Evolutionary conservation across 1,139 yeast species (phyloP), one percentile per base, ranked within the genome.

Genomic region (Taphrina betulina): DNA sequence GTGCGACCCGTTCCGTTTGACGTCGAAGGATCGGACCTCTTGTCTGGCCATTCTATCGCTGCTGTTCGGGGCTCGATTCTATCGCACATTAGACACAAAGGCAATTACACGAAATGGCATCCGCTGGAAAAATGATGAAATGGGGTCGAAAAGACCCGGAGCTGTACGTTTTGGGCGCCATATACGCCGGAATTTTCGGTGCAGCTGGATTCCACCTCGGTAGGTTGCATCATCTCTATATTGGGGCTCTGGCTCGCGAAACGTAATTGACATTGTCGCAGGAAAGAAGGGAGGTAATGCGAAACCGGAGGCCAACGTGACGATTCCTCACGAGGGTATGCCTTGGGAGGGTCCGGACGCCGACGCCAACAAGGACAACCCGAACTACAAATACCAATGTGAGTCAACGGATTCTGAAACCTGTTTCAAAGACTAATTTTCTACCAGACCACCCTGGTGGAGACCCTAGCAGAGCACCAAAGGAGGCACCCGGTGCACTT

Each of bases 241-340:
- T 10, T 5, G 12, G 14, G 14, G 17, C 10, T 23, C 7, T 12
- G 22, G 7, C 8, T 28, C 12, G 22, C 16, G 26, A 5, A n/a
- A 3, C 34, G 19, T 16, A 23, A 37, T 23, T 12, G 42, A 14
- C n/a, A 14, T 37, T 2, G 42, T 17, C 1, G n/a, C 40, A 50
- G 54, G 54, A 41, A 50, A 50, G 54, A 50, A 50, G 46, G 54
- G 54, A n/a, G 54, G 54, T 17, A 50, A 50, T 17, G 54, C 54
- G 3, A 50, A 50, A 34, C 54, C 54, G 10, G 54, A 50, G 46
- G 20, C 45, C 24, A 50, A 50, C 14, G 54, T 50, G 10, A 34
- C 36, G 14, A 41, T 50, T 16, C 45, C 54, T 5, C 40, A 41
- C 7, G 23, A 50, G 31, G 46, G 42, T 24, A 52, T 52, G 56